Conservation (phyloP, 2,329 filamentous ascomycete species). For the Xylariaceae sp. region DNA sequence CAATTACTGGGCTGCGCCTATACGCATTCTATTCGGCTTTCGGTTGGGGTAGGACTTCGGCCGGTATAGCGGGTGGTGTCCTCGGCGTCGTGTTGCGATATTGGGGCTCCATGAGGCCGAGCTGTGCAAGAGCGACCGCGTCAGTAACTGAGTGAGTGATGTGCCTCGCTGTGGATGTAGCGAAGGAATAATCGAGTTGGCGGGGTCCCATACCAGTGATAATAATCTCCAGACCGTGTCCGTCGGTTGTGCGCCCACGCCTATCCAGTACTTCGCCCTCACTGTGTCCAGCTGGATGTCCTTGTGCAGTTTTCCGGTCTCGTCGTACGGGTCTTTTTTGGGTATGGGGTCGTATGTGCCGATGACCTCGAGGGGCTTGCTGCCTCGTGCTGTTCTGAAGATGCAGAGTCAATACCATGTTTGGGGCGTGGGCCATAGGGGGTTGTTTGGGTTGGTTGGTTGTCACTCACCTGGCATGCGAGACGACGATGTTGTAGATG, state of each 20-base stretch:
- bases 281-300: slow-evolving; percentile 81
- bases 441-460: slow-evolving; percentile 2
- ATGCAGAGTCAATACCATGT: slow-evolving; percentile 1
- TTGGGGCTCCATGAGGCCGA: slow-evolving; percentile 37
- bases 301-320: slow-evolving; percentile 70
- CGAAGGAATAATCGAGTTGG: too few species aligned
- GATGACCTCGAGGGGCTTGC: slow-evolving; percentile 88
- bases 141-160: background rate
- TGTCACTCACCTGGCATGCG: slow-evolving; percentile 71
- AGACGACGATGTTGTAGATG: slow-evolving; percentile 95
- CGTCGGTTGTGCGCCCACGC: slow-evolving; percentile 91
- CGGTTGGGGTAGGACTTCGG: slow-evolving; percentile 10
- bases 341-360: slow-evolving; percentile 69
- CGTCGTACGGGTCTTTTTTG: slow-evolving; percentile 54
- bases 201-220: slow-evolving; percentile 57
- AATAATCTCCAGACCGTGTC: slow-evolving; percentile 84
- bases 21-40: slow-evolving; percentile 8
- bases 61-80: slow-evolving; percentile 23
- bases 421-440: background rate
- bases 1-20: slow-evolving; percentile 9
- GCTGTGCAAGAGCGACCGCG: slow-evolving; percentile 4
- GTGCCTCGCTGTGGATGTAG: background rate
- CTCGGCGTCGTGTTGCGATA: slow-evolving; percentile 28
- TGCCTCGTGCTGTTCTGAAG: slow-evolving; percentile 74
- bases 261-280: slow-evolving; percentile 90